Conservation (phyloP, 805 yeast species). For the Ogataea paradorogensis region DNA sequence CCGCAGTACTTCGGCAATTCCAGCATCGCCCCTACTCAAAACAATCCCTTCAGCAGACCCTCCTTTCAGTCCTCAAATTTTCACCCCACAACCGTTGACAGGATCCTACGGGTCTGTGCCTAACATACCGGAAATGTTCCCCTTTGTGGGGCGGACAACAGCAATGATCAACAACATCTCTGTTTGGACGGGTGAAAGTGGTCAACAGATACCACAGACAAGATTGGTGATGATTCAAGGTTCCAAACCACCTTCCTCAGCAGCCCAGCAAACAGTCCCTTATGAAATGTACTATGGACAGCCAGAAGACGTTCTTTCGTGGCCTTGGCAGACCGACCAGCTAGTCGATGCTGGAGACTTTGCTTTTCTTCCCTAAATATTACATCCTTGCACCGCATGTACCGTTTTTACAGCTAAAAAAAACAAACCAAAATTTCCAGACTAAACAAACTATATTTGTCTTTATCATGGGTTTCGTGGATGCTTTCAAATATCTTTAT, state of each 20-base stretch:
- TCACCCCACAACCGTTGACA: neutral
- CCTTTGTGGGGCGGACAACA: constrained; percentile 47
- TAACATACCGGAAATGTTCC: constrained; percentile 30
- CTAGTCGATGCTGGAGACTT: constrained; percentile 8
- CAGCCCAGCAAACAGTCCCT: constrained; percentile 1
- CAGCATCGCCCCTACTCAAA: neutral
- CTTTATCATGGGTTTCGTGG: constrained; percentile 7
- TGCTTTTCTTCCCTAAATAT: constrained; percentile 6
- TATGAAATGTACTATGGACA: constrained; percentile 4
- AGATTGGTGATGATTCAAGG: constrained; percentile 31
- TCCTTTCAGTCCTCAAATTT: neutral
- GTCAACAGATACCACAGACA: constrained; percentile 39
- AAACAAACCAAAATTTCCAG: too few relatives aligned
- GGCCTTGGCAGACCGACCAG: constrained; percentile 12
- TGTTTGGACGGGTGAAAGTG: constrained; percentile 54
- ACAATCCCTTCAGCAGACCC: constrained; percentile 1
- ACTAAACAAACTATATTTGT: neutral
- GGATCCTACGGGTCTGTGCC: constrained; percentile 2
- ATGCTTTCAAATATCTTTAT: constrained; percentile 19
- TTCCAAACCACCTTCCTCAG: constrained; percentile 5
- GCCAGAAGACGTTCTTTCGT: constrained; percentile 6
- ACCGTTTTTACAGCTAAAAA: too few relatives aligned
- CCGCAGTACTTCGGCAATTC: constrained; percentile 7
- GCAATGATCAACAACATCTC: constrained; percentile 61
- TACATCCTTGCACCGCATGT: constrained; percentile 5